Evolutionary conservation across 441 rosid species (phyloP), one percentile per base, ranked within the genome.

Genomic region (Pelargonium myrrhifolium): DNA sequence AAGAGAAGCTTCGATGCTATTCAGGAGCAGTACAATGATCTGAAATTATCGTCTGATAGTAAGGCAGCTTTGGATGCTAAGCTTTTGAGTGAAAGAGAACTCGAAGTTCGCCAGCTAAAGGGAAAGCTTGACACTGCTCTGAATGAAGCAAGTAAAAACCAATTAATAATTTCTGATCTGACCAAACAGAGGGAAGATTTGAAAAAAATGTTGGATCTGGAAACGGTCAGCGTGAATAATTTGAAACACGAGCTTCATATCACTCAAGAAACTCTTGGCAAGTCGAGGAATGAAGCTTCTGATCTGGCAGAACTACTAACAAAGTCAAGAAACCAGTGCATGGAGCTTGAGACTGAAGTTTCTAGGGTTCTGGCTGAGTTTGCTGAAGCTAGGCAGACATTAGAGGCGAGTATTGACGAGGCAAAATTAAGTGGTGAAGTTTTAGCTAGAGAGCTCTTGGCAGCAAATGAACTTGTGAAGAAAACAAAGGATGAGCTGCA

Each of bases 261-360:
- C 31, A 72, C 82, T 68, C 76, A 71, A 77, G 84, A 85, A 74
- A 71, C 79, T 66, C 87, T 87, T 53, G 77, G 62, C 62, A 84
- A 81, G 81, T 82, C 80, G 10, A 78, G 71, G 72, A 83, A 71
- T 55, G 87, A 82, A 74, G 86, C 81, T 68, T 83, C 86, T 71
- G 85, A 76, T 75, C 81, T 89, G 67, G 83, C 53, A 47, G 76
- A 75, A 62, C 82, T 78, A 67, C 89, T 91, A 21, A 69, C 81
- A 74, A 77, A 84, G 63, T 84, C 93, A 1, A 79, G 60, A 77
- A 65, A 64, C 59, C 74, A 65, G 63, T 78, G 82, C 74, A 55
- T 74, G 0, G 78, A 85, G 80, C 87, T 94, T 64, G 89, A 86
- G 76, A 82, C 85, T 17, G 92, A 88, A 79, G 71, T 88, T 77